Evolutionary conservation across 202 grass and related monocot species (phyloP).

Genomic region (Alloteropsis angusta): DNA sequence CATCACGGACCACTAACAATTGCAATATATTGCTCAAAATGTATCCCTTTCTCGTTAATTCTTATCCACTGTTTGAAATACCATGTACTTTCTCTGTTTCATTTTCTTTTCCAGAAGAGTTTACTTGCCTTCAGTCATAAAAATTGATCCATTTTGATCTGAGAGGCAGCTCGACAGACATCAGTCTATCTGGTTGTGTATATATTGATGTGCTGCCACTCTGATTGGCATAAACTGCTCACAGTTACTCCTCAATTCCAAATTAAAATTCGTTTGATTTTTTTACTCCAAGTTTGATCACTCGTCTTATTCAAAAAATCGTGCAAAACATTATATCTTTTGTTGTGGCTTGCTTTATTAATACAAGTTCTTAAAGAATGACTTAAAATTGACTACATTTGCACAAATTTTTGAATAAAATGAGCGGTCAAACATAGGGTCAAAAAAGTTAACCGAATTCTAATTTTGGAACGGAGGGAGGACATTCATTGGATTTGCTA

Average conservation of each 20-base stretch:
- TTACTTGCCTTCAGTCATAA: neutral
- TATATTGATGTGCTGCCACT: neutral
- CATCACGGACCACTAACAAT: neutral
- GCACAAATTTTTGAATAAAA: no score
- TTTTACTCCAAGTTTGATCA: no score
- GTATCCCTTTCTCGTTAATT: neutral
- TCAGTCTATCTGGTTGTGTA: neutral
- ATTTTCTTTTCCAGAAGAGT: neutral
- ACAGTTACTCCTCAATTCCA: no score
- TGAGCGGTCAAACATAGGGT: no score
- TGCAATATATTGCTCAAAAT: neutral
- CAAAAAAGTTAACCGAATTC: no score
- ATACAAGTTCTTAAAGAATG: no score
- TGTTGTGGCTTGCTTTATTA: no score
- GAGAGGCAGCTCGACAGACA: neutral
- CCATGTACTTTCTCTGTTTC: neutral
- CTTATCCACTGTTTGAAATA: neutral
- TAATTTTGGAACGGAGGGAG: no score
- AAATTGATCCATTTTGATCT: neutral
- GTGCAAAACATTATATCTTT: no score
- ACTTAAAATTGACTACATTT: no score
- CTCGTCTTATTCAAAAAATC: no score
- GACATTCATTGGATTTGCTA: neutral
- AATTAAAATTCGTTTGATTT: no score
- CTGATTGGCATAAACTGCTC: neutral